Conservation (phyloP, 306 rosid species). For the Ammopiptanthus mongolicus region DNA sequence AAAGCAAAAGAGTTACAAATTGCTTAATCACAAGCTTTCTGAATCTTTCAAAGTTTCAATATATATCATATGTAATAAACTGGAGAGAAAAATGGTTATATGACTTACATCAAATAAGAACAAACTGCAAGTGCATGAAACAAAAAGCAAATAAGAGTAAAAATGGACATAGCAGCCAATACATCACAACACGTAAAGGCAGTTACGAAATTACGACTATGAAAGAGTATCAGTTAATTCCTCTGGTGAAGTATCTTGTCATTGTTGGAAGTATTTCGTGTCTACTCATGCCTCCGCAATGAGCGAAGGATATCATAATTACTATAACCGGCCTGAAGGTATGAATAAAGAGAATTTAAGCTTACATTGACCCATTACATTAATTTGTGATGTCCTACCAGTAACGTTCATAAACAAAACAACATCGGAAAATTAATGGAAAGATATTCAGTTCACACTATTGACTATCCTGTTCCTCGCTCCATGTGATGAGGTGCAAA, state of each 20-base stretch:
- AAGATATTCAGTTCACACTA: not conserved
- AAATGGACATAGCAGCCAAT: not conserved
- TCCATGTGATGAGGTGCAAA: not conserved
- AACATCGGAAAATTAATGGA: not conserved
- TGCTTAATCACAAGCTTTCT: not conserved
- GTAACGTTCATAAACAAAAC: not conserved
- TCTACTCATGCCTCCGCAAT: not conserved
- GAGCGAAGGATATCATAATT: not conserved
- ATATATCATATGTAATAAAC: not conserved
- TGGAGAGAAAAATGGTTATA: not conserved
- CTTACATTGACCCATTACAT: not conserved
- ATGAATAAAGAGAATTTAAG: not conserved
- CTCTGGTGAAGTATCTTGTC: not conserved
- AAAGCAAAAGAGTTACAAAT: not conserved
- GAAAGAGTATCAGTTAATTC: not conserved
- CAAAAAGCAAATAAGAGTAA: not conserved
- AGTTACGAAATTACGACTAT: not conserved
- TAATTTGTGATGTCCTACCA: not conserved
- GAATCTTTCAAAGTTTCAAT: not conserved
- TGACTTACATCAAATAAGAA: not conserved
- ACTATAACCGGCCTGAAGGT: not conserved
- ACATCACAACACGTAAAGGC: not conserved
- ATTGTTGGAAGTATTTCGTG: not conserved
- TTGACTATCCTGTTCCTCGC: not conserved
- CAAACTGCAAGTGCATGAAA: not conserved